Evolutionary conservation across 2,329 filamentous ascomycete species (phyloP).

Genomic region (Biscogniauxia marginata): DNA sequence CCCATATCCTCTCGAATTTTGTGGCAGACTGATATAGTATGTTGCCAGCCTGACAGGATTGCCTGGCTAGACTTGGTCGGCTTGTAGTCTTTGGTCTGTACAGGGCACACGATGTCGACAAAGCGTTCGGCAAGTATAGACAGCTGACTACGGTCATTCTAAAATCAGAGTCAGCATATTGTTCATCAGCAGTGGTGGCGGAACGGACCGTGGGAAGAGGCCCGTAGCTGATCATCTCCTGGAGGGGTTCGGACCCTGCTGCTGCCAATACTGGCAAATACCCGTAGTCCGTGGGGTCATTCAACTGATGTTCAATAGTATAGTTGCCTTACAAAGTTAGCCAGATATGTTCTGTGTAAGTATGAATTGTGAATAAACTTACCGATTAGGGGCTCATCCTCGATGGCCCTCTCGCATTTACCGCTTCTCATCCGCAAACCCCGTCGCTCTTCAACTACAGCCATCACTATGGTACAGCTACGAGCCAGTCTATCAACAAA

Average conservation of each 20-base stretch:
- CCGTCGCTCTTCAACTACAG: slow-evolving; percentile 50
- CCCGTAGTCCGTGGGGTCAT: slow-evolving; percentile 50
- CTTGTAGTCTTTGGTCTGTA: slow-evolving; percentile 51
- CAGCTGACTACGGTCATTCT: slow-evolving; percentile 52
- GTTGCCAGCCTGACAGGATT: slow-evolving; percentile 42
- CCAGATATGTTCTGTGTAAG: background rate
- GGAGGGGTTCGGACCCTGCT: slow-evolving; percentile 37
- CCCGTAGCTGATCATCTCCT: slow-evolving; percentile 48
- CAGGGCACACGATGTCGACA: slow-evolving; percentile 48
- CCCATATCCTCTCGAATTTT: slow-evolving; percentile 15
- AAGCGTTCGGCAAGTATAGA: slow-evolving; percentile 50
- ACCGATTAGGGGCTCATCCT: slow-evolving; percentile 48
- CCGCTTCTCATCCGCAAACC: slow-evolving; percentile 44
- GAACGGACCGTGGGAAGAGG: slow-evolving; percentile 49
- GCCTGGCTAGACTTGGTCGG: slow-evolving; percentile 38
- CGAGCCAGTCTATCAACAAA: slow-evolving; percentile 44
- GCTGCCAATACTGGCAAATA: slow-evolving; percentile 50
- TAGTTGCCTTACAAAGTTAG: slow-evolving; percentile 10
- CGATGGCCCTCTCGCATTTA: slow-evolving; percentile 37
- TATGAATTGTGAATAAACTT: slow-evolving; percentile 24
- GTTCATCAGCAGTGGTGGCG: background rate
- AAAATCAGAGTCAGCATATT: background rate
- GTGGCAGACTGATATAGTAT: slow-evolving; percentile 38
- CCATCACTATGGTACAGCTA: slow-evolving; percentile 54
- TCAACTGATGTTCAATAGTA: slow-evolving; percentile 25